Base-by-base conservation (phyloP, 1,284 basidiomycete genomes). In the Ceratobasidium sp. region DNA sequence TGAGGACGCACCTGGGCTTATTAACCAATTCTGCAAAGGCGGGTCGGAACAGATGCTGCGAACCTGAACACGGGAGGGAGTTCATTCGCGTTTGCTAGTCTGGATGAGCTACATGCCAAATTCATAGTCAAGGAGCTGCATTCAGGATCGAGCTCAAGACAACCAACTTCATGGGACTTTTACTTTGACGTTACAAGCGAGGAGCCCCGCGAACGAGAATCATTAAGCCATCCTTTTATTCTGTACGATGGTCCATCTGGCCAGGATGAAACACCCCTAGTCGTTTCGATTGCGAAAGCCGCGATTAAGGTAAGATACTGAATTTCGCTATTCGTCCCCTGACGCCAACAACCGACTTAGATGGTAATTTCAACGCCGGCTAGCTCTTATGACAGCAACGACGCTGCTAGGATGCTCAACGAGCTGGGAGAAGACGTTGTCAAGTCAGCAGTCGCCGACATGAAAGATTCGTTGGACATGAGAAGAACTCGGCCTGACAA, bases 281-380 rank as follows among this genome's bases (percentile, higher is more conserved):
- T 52, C 25, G 20, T 85, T 40, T 79, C 81, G 57, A 75, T 90
- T 7, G 87, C 89, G 0, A 88, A 92, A 73, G 81, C 86, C 15
- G 85, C 85, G 0, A 75, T 93, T 32, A 93, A 93, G 85, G 92
- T 31, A n/a, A n/a, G n/a, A n/a, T n/a, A n/a, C n/a, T n/a, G 2
- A 2, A 1, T 45, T n/a, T 45, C 22, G 10, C 17, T 17, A 35
- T 38, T 43, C 40, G 25, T 31, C 34, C 20, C 31, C 38, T 17
- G 2, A 17, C 35, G 31, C 3, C 1, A 3, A 45, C 5, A 22
- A 17, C 2, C 7, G 0, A 4, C 27, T 50, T 29, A 93, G 93
- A 90, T 94, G 88, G 84, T 86, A 3, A 82, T 94, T 47, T 86
- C 89, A 1, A 89, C 88, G 0, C 87, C 90, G 0, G 80, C 82